Evolutionary conservation across 2,329 filamentous ascomycete genomes (phyloP).

Genomic region (Graphilbum ipis-grandicollis): DNA sequence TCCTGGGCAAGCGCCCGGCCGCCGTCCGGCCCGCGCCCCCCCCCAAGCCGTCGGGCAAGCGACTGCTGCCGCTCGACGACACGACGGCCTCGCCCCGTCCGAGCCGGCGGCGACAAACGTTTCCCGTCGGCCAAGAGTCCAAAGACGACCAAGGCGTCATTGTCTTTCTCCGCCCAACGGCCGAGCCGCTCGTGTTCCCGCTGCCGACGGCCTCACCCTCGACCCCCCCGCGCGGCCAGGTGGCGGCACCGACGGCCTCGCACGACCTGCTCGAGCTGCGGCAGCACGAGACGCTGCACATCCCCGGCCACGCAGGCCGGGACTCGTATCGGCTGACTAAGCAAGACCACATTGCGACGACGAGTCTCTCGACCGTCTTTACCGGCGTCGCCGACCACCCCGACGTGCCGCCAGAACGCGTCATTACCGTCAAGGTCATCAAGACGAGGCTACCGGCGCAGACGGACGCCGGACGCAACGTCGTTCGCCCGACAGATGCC

Average conservation of each 20-base stretch:
- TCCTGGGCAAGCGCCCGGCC: constrained; percentile 35
- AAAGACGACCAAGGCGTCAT: constrained; percentile 26
- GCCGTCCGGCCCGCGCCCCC: constrained; percentile 9
- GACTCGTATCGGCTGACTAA: constrained; percentile 38
- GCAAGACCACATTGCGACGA: constrained; percentile 36
- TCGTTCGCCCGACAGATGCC: constrained; percentile 27
- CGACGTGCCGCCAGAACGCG: constrained; percentile 27
- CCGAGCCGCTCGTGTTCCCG: constrained; percentile 33
- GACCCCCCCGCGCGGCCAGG: too few species aligned
- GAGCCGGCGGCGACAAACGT: constrained; percentile 16
- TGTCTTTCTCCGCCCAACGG: constrained; percentile 32
- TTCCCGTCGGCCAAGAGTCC: not conserved
- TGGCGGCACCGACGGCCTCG: not conserved
- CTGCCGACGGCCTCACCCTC: constrained; percentile 19
- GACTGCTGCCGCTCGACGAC: constrained; percentile 19
- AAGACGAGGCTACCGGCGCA: constrained; percentile 29
- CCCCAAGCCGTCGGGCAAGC: not conserved
- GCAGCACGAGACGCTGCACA: constrained; percentile 27
- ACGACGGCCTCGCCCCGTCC: constrained; percentile 20
- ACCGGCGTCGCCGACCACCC: constrained; percentile 30
- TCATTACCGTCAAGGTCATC: constrained; percentile 43
- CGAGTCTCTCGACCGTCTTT: constrained; percentile 36
- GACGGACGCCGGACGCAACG: constrained; percentile 13
- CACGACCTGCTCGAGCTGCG: constrained; percentile 35
- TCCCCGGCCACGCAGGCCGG: constrained; percentile 31